Conservation (phyloP, 2,329 filamentous ascomycete genomes). For the Fusarium pseudoanthophilum region DNA sequence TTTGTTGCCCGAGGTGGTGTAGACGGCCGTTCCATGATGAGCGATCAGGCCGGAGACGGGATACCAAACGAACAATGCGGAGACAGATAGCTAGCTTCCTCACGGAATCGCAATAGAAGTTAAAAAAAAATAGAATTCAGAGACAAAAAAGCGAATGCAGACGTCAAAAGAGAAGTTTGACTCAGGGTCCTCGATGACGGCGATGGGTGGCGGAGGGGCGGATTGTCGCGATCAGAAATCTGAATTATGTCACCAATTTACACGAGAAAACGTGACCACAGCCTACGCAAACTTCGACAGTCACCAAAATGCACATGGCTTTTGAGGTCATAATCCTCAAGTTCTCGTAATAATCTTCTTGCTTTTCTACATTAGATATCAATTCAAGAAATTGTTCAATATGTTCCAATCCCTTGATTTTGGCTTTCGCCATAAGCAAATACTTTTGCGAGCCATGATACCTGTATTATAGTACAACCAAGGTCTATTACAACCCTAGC, state of each 20-base stretch:
- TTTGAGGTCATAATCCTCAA: neutral
- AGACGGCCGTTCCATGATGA: constrained; percentile 58
- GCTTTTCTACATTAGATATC: neutral
- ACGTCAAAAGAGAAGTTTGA: neutral
- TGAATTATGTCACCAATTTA: constrained; percentile 45
- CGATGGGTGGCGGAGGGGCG: constrained; percentile 45
- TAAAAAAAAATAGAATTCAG: accelerated
- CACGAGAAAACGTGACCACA: constrained; percentile 48
- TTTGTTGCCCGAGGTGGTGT: constrained; percentile 56
- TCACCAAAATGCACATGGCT: neutral
- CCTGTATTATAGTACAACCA: constrained; percentile 34
- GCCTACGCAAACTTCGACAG: neutral
- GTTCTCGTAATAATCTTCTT: neutral
- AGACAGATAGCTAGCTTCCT: neutral
- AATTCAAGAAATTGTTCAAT: neutral
- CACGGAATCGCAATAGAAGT: neutral
- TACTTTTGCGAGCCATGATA: constrained; percentile 21
- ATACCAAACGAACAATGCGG: neutral
- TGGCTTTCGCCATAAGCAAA: constrained; percentile 15
- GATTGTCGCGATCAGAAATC: constrained; percentile 35
- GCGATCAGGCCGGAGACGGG: neutral
- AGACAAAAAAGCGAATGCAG: neutral
- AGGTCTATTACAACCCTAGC: constrained; percentile 20
- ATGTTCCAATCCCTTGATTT: neutral
- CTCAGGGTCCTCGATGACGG: constrained; percentile 7